Base-by-base conservation (phyloP, 1,139 yeast species). In the Taiozyma onychis region DNA sequence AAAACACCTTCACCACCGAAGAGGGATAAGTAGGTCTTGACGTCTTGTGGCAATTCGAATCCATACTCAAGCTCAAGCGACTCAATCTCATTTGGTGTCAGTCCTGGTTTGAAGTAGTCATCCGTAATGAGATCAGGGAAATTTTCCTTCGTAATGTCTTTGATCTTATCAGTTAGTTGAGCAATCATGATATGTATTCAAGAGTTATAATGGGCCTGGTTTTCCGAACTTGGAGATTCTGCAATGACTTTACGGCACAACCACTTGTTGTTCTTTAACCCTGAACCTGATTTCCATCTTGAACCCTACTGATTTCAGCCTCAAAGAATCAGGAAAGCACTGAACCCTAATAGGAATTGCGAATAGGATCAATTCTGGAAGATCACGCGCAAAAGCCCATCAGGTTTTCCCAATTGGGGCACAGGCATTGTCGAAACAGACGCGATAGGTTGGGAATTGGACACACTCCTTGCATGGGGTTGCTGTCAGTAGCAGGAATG, bases 21-120 rank as follows among this genome's bases (percentile, higher is more conserved):
- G 22, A 43, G 35, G 9, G 43, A 43, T 3, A 53, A 39, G 21
- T 51, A 54, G 6, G 43, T 37, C 18, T 43, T 48, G 11, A 54
- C 51, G n/a, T 53, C 55, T 4, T 39, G 39, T 14, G 57, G 57
- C 5, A 53, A 44, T 9, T 35, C 26, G 22, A 53, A 39, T 2
- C 39, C 34, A 43, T 43, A 45, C 35, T 49, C 47, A 3, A 9
- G 26, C 30, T 51, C 52, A 9, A 49, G 44, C 7, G 49, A 39
- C 3, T 18, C 32, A 6, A 51, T 47, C n/a, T 47, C 43, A 11
- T 26, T 30, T 8, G 30, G 37, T 2, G 44, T 21, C 9, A 45
- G 27, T 14, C 49, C 47, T 4, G 47, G 37, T 13, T 46, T 47
- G 28, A 50, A 47, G 14, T 37, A 37, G 14, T 37, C 41, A 16